Evolutionary conservation across 1,284 basidiomycete species (phyloP).

Genomic region (Vanrija sp.): DNA sequence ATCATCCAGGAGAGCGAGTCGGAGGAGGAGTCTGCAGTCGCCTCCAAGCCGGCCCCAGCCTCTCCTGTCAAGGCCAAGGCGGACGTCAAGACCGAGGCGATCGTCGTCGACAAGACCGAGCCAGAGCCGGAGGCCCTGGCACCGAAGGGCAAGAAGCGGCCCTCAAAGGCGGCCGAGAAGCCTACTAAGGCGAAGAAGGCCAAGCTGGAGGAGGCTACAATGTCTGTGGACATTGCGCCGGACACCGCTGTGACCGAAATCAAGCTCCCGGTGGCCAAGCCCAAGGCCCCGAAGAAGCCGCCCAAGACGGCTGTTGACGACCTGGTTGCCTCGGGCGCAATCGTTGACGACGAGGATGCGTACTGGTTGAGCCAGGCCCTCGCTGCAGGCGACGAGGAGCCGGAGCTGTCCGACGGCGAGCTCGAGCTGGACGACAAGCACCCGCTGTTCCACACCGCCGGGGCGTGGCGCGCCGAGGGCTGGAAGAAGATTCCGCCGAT

Average conservation of each 20-base stretch:
- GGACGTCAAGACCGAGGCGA: background rate
- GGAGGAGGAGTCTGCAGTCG: background rate
- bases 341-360: constrained; percentile 86
- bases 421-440: constrained; percentile 24
- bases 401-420: constrained; percentile 26
- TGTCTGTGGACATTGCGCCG: constrained; percentile 7
- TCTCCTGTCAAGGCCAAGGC: constrained; percentile 5
- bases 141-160: constrained; percentile 32
- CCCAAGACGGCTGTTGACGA: constrained; percentile 29
- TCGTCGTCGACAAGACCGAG: constrained; percentile 6
- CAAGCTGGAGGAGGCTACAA: constrained; percentile 13
- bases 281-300: constrained; percentile 20
- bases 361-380: constrained; percentile 69
- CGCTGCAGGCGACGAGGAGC: constrained; percentile 49
- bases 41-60: background rate
- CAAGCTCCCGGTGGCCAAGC: constrained; percentile 16
- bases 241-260: constrained; percentile 32
- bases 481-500: constrained; percentile 90
- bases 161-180: constrained; percentile 16
- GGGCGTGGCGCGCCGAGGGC: constrained; percentile 71
- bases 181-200: constrained; percentile 11
- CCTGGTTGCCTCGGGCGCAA: constrained; percentile 53
- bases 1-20: constrained; percentile 4
- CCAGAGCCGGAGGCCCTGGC: constrained; percentile 1
- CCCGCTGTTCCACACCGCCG: constrained; percentile 33